Base-by-base conservation (phyloP, 192 early-diverging fungal genomes). In the Umbelopsis vinacea region DNA sequence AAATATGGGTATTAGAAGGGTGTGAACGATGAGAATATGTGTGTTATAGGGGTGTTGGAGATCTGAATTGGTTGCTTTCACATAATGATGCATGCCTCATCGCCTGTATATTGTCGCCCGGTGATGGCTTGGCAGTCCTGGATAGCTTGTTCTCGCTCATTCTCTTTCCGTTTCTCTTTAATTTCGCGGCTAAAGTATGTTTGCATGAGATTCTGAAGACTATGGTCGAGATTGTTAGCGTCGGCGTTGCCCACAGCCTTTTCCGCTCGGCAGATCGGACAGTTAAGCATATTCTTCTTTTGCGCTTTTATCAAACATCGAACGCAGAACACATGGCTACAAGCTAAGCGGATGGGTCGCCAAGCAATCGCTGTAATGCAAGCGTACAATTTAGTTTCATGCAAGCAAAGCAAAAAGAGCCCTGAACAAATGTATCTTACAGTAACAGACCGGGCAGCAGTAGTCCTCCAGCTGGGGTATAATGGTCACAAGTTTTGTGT, bases 391-490 rank as follows among this genome's bases (percentile, higher is more conserved):
- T 45, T 24, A 63, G 52, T 6, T 19, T 4, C 22, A 46, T 2
- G 1, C 40, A 43, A 35, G 12, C 2, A 21, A 14, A 17, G 4
- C 17, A 29, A 45, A 1, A 14, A 2, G 19, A 26, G 17, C 52
- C 46, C 17, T 11, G 66, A 81, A 68, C 48, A 46, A 46, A 66
- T 46, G 69, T 43, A 43, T 11, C 78, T 74, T 82, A 84, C 82
- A 79, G 15, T 89, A 83, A 74, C 93, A 94, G 71, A 96, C 89
- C n/a, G 93, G 92, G 66, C 94, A 94, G 14, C 79, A 46, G 74
- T 92, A 91, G 78, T 94, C 93, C 66, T 93, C 90, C 12, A 89
- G 86, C 71, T 95, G 93, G 19, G 93, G 94, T 53, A 94, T 88
- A 22, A 95, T 84, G 4, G 89, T 86, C 0, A 91, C 69, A 5